Evolutionary conservation across 2,329 filamentous ascomycete genomes (phyloP).

Genomic region (Curvularia verruculosa): DNA sequence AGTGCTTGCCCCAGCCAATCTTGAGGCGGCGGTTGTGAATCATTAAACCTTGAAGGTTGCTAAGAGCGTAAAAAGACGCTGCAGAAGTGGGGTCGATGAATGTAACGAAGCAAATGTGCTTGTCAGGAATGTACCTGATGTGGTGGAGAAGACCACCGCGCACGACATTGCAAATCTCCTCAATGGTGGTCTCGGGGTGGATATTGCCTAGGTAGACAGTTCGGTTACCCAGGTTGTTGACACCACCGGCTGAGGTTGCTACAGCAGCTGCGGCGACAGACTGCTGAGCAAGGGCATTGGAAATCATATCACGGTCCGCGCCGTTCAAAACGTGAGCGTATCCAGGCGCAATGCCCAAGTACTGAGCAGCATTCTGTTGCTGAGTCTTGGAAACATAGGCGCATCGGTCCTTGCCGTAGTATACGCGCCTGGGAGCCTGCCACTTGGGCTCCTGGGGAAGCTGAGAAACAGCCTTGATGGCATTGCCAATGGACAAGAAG

Average conservation of each 20-base stretch:
- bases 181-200: slow-evolving; percentile 96
- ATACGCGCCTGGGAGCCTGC: slow-evolving; percentile 93
- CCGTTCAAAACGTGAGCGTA: slow-evolving; percentile 97
- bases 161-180: slow-evolving; percentile 99
- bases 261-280: slow-evolving; percentile 96
- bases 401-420: slow-evolving; percentile 98
- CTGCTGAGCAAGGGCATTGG: slow-evolving; percentile 93
- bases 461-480: slow-evolving; percentile 96
- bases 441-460: slow-evolving; percentile 96
- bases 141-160: slow-evolving; percentile 94
- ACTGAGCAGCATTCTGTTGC: slow-evolving; percentile 98
- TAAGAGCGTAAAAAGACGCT: slow-evolving; percentile 95
- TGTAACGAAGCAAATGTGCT: slow-evolving; percentile 99
- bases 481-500: slow-evolving; percentile 95
- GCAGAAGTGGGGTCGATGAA: slow-evolving; percentile 99
- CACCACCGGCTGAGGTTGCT: slow-evolving; percentile 92
- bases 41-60: slow-evolving; percentile 97
- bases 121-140: slow-evolving; percentile 98
- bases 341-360: slow-evolving; percentile 93
- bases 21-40: slow-evolving; percentile 98
- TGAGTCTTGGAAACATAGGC: slow-evolving; percentile 99
- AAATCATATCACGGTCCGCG: slow-evolving; percentile 94
- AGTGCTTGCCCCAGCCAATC: slow-evolving; percentile 99
- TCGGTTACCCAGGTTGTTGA: slow-evolving; percentile 95
- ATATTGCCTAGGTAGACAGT: slow-evolving; percentile 99